Evolutionary conservation across 2,329 filamentous ascomycete genomes (phyloP), one percentile per base, ranked within the genome.

Genomic region (Rhynchosporium agropyri): DNA sequence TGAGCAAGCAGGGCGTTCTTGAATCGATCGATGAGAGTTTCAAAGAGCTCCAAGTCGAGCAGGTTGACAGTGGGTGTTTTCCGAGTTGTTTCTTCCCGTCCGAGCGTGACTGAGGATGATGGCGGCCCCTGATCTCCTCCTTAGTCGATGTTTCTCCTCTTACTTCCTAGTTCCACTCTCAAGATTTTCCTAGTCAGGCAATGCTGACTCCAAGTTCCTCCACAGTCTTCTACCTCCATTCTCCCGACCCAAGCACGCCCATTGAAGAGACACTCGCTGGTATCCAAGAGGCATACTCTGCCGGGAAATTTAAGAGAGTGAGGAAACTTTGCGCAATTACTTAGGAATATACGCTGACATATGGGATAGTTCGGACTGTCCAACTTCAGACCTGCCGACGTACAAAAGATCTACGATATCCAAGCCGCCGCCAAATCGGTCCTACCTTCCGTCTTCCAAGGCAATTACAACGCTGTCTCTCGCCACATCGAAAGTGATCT

Each of bases 401-500:
- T 77, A 40, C 68, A 72, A 15, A 66, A 74, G 58, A 68, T 75
- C 50, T 69, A 74, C 31, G 70, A 69, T 42, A 69, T 74, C 45
- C 73, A 72, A 54, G 63, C 70, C 4, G 56, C 66, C 31, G 67
- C 71, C 5, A 68, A 68, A 31, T 76, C 69, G 31, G 67, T 74
- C 33, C 71, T 68, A 12, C 76, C 75, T 1, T 68, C 68, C 9
- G 70, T 77, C 29, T 76, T 72, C 63, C 73, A 77, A 65, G 75
- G 73, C 12, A 67, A 71, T 48, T 75, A 75, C 61, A 75, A 73
- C 54, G 59, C 68, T 26, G 57, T 74, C 9, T 48, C 64, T 6
- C 66, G 69, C 0, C 82, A 86, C 1, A 88, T 85, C 74, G 87
- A 90, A 71, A 82, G 77, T 2, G 84, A 87, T 68, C 75, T 88